Percentiles rank a stretch among this genome's conserved stretches.
These are phyloP conservation scores for Lactarius sanguifluus DNA, from an alignment of 768 basidiomycete genomes.

Conservation along the genomic window DNA sequence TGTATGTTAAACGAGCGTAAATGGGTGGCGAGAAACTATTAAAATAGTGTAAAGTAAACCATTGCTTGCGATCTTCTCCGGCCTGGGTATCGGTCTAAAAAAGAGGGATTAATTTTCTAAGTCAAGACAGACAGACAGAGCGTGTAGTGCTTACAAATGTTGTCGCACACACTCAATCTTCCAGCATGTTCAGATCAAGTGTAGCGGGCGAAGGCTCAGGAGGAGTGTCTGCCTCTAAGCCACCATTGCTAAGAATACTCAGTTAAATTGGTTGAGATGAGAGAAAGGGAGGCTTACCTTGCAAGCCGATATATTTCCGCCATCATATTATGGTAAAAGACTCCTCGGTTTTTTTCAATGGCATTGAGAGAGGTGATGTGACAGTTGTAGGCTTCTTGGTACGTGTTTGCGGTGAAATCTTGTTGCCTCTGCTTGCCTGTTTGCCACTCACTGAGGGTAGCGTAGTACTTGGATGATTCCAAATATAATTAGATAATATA, in stretches of 20 bases:
- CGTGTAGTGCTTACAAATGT: too few species aligned
- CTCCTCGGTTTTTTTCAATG: not conserved
- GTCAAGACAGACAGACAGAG: too few species aligned
- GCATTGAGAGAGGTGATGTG: not conserved
- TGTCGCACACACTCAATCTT: too few species aligned
- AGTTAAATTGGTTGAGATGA: not conserved
- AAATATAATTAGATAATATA: not conserved
- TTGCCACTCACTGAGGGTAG: not conserved
- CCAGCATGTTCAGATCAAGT: too few species aligned
- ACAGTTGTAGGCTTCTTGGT: not conserved
- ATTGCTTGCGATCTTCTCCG: too few species aligned
- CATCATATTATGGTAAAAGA: not conserved
- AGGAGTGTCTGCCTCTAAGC: too few species aligned
- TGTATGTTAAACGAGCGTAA: too few species aligned
- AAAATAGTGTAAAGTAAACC: too few species aligned
- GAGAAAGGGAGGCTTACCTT: not conserved
- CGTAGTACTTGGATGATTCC: not conserved
- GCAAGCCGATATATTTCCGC: not conserved
- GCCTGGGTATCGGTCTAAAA: too few species aligned
- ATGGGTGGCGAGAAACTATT: too few species aligned
- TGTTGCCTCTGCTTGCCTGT: not conserved
- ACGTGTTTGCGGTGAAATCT: not conserved
- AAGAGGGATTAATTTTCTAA: too few species aligned
- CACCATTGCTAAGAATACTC: not conserved
- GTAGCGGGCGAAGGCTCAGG: too few species aligned